Evolutionary conservation across 306 rosid species (phyloP).

Genomic region (Benincasa hispida): DNA sequence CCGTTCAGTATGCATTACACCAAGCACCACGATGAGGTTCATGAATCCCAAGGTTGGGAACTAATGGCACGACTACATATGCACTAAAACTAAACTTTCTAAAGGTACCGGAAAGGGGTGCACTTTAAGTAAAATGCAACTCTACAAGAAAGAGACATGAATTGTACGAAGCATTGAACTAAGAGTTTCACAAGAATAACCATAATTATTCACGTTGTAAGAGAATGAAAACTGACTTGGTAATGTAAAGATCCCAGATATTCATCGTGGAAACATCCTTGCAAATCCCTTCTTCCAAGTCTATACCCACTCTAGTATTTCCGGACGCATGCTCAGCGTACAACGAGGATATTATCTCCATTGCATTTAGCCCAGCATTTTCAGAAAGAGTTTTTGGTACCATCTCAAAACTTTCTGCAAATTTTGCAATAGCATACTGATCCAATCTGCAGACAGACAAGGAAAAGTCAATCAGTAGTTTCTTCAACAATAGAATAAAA

Average conservation of each 20-base stretch:
- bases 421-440: constrained; percentile 92
- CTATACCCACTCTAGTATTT: constrained; percentile 79
- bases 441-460: constrained; percentile 67
- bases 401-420: constrained; percentile 95
- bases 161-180: not conserved
- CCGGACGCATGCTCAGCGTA: constrained; percentile 98
- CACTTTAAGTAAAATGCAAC: not conserved
- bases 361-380: constrained; percentile 91
- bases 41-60: not conserved
- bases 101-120: not conserved
- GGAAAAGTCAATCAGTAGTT: constrained; percentile 11
- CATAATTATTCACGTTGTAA: not conserved
- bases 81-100: not conserved
- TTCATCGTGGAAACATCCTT: constrained; percentile 49
- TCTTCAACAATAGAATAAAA: not conserved
- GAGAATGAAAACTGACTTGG: constrained; percentile 50
- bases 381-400: constrained; percentile 84
- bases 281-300: constrained; percentile 66
- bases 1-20: not conserved
- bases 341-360: constrained; percentile 91
- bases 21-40: not conserved
- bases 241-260: constrained; percentile 81
- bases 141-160: not conserved
- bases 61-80: not conserved
- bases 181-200: not conserved